These are phyloP conservation scores for Coniferiporia weirii DNA, from an alignment of 1,284 basidiomycete species.

Conservation along the genomic window DNA sequence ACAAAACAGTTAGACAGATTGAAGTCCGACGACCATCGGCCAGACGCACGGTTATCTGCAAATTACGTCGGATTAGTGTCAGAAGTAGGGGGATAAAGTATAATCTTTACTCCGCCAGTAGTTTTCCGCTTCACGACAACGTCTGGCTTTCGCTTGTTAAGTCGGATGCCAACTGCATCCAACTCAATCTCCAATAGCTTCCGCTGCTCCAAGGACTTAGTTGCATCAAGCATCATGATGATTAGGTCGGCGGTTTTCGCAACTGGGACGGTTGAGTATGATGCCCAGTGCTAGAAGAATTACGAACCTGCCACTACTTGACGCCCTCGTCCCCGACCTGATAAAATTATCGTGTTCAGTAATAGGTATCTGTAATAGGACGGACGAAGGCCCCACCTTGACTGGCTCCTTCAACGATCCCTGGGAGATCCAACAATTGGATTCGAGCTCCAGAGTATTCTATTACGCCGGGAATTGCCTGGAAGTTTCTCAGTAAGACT, in stretches of 20 bases:
- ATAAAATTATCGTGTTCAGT: conserved; percentile 4
- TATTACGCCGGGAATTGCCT: conserved; percentile 93
- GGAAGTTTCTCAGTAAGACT: not conserved
- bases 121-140: conserved; percentile 82
- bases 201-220: conserved; percentile 92
- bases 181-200: conserved; percentile 86
- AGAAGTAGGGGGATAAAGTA: not conserved
- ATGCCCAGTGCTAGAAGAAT: not conserved
- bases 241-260: conserved; percentile 97
- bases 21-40: not conserved
- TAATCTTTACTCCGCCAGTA: conserved; percentile 71
- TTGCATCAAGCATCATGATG: conserved; percentile 93
- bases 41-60: conserved; percentile 48
- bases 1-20: not conserved
- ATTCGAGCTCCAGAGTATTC: conserved; percentile 92
- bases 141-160: conserved; percentile 89
- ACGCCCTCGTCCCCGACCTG: conserved; percentile 86
- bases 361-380: not conserved
- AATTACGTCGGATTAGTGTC: not conserved
- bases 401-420: conserved; percentile 96
- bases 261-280: conserved; percentile 35
- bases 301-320: conserved; percentile 86
- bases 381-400: conserved; percentile 45
- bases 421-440: conserved; percentile 92
- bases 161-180: conserved; percentile 92